Evolutionary conservation across 164 flowering plant genomes (phyloP), one percentile per base, ranked within the genome.

Genomic region (Vitis cinerea): DNA sequence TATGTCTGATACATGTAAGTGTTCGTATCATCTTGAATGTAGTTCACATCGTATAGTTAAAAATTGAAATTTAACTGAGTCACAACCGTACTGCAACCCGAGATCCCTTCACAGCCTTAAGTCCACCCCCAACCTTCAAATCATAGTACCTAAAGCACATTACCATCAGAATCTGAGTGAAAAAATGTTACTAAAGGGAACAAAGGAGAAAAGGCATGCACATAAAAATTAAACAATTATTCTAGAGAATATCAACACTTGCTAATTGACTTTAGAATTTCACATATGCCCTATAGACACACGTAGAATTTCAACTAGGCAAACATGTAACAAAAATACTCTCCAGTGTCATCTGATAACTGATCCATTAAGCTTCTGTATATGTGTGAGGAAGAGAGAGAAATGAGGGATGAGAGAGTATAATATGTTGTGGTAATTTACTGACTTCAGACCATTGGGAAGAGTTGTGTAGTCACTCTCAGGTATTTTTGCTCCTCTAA

Each of bases 11-110:
- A 6, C 8, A 37, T 0, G 7, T 37, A 37, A 37, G 44, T 37
- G 44, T 3, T 37, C 7, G 0, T 37, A 37, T 37, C 44, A 37
- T 3, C 44, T 3, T 3, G 7, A 3, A 37, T 6, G 44, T 6
- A 16, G 27, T 17, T 17, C 15, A 5, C 16, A 57, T 57, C 15
- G 1, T 57, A 57, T 10, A 31, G 64, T 29, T 59, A 3, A 49
- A 69, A 66, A 69, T 27, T 67, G 65, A 78, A 82, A 64, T 78
- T 72, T 76, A 83, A 80, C 72, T 82, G 78, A 68, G 66, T 62
- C 77, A 86, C 90, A 84, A 82, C 88, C 95, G 64, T 92, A 94
- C 99, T 86, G 97, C 97, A 78, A 94, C 99, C 56, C 97, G 92
- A 77, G 99, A 88, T 83, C 97, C 97, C 77, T 87, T 90, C 73